Evolutionary conservation across 2,329 filamentous ascomycete genomes (phyloP), one percentile per base, ranked within the genome.

Genomic region (Claviceps maximensis): DNA sequence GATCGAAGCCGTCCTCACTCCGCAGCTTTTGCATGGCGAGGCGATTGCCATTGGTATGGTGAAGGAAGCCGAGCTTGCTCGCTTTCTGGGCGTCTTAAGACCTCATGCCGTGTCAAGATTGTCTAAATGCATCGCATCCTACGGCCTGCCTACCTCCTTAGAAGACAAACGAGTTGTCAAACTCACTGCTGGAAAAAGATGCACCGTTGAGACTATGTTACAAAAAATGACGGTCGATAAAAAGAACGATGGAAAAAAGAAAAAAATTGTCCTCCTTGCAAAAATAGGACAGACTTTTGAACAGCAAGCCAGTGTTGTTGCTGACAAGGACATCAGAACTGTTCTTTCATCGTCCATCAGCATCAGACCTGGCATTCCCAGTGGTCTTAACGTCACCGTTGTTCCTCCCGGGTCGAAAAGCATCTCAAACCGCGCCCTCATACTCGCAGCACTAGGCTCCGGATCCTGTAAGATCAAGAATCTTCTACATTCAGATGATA

Each of bases 11-110:
- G 89, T 98, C 47, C 76, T 97, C 44, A 95, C 94, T 0, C 93
- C 93, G 0, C 91, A 98, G 68, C 83, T 98, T 40, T 80, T 98
- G 7, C 93, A 98, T 63, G 93, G 93, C 56, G 93, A 98, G 67
- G 89, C 87, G 57, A 91, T 98, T 12, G 89, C 93, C 23, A 95
- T 98, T 60, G 93, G 93, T 27, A 98, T 98, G 93, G 87, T 97
- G 55, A 95, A 94, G 67, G 93, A 98, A 69, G 93, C 91, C 12
- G 93, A 97, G 67, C 74, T 98, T 53, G 88, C 93, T 25, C 85
- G 93, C 53, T 87, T 90, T 67, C 76, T 98, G 1, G 93, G 93
- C 42, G 78, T 95, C 19, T 73, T 98, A 31, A 84, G 85, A 50
- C 88, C 88, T 6, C 87, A 86, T 53, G 93, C 91, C 33, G 90